Evolutionary conservation across 2,329 filamentous ascomycete species (phyloP).

Genomic region (Furcasterigmium furcatum): DNA sequence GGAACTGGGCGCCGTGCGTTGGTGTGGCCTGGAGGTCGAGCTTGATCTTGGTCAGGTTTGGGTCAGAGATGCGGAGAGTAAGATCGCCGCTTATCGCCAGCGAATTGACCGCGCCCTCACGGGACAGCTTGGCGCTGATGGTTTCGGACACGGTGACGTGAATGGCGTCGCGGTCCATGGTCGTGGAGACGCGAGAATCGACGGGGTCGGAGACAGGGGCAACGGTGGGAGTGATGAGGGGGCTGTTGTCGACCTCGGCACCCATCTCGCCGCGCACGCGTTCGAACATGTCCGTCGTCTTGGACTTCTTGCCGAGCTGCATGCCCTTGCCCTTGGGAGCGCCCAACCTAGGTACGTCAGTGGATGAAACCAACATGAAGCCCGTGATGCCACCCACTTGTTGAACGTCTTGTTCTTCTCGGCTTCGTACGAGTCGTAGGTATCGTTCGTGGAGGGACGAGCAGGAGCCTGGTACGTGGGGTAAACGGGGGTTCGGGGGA

Average conservation of each 20-base stretch:
- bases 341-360: conserved; percentile 1
- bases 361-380: too few species aligned
- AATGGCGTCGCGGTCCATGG: conserved; percentile 77
- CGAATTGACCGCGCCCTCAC: conserved; percentile 83
- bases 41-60: conserved; percentile 87
- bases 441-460: conserved; percentile 70
- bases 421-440: conserved; percentile 91
- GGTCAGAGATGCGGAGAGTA: conserved; percentile 84
- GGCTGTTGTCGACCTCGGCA: conserved; percentile 75
- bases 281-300: conserved; percentile 96
- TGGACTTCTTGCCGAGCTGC: conserved; percentile 98
- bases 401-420: conserved; percentile 92
- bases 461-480: conserved; percentile 83
- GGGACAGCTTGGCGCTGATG: conserved; percentile 84
- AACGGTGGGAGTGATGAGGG: conserved; percentile 61
- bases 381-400: conserved; percentile 54
- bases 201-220: conserved; percentile 48
- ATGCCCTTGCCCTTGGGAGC: conserved; percentile 92
- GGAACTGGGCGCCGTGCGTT: conserved; percentile 84
- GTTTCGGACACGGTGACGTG: conserved; percentile 85
- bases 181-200: conserved; percentile 58
- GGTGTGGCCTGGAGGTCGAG: conserved; percentile 74
- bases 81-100: conserved; percentile 90
- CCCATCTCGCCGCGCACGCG: conserved; percentile 89
- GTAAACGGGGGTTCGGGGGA: conserved; percentile 72